A percentile compares a stretch with the other conserved stretches of the same genome.
Conservation (phyloP, 2,329 filamentous ascomycete species). For the Cercospora sp. region DNA sequence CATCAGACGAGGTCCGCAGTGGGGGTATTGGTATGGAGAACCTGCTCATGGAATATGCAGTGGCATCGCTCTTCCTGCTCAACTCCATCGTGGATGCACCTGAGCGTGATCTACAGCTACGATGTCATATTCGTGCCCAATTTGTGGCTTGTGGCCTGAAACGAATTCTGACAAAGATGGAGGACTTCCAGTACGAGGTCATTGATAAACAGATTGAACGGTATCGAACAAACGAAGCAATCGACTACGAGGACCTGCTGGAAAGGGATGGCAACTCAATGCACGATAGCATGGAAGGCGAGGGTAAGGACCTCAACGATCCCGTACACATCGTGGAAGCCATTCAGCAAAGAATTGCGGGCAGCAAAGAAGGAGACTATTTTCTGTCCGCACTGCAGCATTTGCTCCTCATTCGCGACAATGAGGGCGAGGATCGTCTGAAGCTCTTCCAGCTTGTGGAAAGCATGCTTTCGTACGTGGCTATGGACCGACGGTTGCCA, state of each 20-base stretch:
- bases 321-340: slow-evolving; percentile 91
- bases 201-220: slow-evolving; percentile 98
- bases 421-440: slow-evolving; percentile 85
- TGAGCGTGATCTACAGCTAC: slow-evolving; percentile 81
- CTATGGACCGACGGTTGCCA: slow-evolving; percentile 92
- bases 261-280: slow-evolving; percentile 88
- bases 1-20: slow-evolving; percentile 91
- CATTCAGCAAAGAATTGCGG: slow-evolving; percentile 80
- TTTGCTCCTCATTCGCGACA: slow-evolving; percentile 86
- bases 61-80: slow-evolving; percentile 89
- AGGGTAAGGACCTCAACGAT: slow-evolving; percentile 88
- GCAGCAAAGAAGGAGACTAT: slow-evolving; percentile 87
- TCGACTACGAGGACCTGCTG: slow-evolving; percentile 96
- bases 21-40: slow-evolving; percentile 99
- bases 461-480: slow-evolving; percentile 98
- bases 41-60: slow-evolving; percentile 96
- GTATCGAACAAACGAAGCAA: slow-evolving; percentile 90
- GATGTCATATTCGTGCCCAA: slow-evolving; percentile 92
- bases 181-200: slow-evolving; percentile 94
- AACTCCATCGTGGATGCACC: slow-evolving; percentile 96
- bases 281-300: slow-evolving; percentile 81
- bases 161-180: slow-evolving; percentile 93
- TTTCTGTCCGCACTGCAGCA: slow-evolving; percentile 95
- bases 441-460: slow-evolving; percentile 98
- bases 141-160: slow-evolving; percentile 96